Conservation (phyloP, 768 basidiomycete species). For the Boletus sensibilis region DNA sequence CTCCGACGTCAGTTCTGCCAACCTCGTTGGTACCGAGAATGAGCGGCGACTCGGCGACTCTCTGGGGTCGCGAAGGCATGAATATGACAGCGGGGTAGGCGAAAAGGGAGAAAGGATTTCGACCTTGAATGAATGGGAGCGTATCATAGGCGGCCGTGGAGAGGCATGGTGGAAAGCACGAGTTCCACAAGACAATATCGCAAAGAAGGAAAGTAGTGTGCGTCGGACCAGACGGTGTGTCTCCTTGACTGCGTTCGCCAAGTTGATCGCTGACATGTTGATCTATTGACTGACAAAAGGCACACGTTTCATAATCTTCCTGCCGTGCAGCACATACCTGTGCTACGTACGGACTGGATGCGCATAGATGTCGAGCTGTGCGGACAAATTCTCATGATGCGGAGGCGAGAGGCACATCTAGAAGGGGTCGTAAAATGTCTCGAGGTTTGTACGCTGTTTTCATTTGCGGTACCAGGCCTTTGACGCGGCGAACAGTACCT, state of each 20-base stretch:
- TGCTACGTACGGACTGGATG: constrained; percentile 64
- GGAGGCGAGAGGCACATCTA: constrained; percentile 65
- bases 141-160: constrained; percentile 10
- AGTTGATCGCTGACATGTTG: not conserved
- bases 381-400: constrained; percentile 70
- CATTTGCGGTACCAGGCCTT: not conserved
- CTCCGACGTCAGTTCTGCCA: constrained; percentile 32
- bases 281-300: constrained; percentile 37
- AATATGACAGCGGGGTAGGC: not conserved
- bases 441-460: constrained; percentile 38
- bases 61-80: not conserved
- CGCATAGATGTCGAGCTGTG: constrained; percentile 76
- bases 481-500: constrained; percentile 40
- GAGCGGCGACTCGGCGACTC: constrained; percentile 13
- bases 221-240: constrained; percentile 30
- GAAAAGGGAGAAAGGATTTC: constrained; percentile 39
- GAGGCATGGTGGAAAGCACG: constrained; percentile 23
- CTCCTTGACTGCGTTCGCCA: not conserved
- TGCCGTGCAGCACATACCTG: constrained; percentile 45
- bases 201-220: constrained; percentile 8
- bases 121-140: constrained; percentile 47
- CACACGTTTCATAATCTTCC: constrained; percentile 65
- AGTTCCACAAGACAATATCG: constrained; percentile 12
- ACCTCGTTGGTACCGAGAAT: constrained; percentile 20
- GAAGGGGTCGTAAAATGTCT: constrained; percentile 61